Evolutionary conservation across 2,329 filamentous ascomycete species (phyloP).

Genomic region (Sordariomycetes sp.): DNA sequence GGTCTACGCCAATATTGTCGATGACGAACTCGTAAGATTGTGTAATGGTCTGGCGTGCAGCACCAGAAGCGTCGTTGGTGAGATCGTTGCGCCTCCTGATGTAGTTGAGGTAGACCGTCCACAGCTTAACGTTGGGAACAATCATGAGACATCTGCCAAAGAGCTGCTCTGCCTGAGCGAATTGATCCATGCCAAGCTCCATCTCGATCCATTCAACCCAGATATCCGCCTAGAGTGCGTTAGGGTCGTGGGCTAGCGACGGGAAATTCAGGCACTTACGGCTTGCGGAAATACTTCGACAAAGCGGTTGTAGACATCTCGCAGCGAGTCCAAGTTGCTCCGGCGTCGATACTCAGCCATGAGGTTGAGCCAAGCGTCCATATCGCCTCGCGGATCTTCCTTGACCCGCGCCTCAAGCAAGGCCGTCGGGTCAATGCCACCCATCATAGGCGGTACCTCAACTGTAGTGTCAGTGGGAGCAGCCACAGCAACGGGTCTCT

Average conservation of each 20-base stretch:
- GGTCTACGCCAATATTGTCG: slow-evolving; percentile 81
- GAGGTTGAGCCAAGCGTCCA: slow-evolving; percentile 83
- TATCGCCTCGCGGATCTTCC: slow-evolving; percentile 85
- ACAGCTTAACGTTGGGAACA: slow-evolving; percentile 77
- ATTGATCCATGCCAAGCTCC: slow-evolving; percentile 81
- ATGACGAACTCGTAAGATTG: slow-evolving; percentile 91
- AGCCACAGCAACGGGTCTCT: slow-evolving; percentile 7
- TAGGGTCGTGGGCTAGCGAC: not conserved
- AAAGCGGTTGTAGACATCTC: slow-evolving; percentile 77
- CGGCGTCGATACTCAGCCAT: slow-evolving; percentile 78
- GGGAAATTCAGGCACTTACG: slow-evolving; percentile 48
- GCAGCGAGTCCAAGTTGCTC: slow-evolving; percentile 72
- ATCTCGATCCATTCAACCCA: slow-evolving; percentile 86
- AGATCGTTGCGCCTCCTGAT: slow-evolving; percentile 86
- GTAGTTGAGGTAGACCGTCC: slow-evolving; percentile 92
- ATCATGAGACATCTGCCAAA: slow-evolving; percentile 72
- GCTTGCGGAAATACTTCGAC: slow-evolving; percentile 81
- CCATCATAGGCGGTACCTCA: slow-evolving; percentile 24
- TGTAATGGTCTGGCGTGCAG: slow-evolving; percentile 69
- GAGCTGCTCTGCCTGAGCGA: slow-evolving; percentile 69
- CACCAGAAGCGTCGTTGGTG: slow-evolving; percentile 63
- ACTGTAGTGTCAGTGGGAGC: slow-evolving; percentile 14
- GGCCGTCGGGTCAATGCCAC: slow-evolving; percentile 58
- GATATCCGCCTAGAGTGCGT: slow-evolving; percentile 61
- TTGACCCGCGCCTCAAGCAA: slow-evolving; percentile 84